Evolutionary conservation across 805 yeast genomes (phyloP).

Genomic region (Saturnispora hagleri): DNA sequence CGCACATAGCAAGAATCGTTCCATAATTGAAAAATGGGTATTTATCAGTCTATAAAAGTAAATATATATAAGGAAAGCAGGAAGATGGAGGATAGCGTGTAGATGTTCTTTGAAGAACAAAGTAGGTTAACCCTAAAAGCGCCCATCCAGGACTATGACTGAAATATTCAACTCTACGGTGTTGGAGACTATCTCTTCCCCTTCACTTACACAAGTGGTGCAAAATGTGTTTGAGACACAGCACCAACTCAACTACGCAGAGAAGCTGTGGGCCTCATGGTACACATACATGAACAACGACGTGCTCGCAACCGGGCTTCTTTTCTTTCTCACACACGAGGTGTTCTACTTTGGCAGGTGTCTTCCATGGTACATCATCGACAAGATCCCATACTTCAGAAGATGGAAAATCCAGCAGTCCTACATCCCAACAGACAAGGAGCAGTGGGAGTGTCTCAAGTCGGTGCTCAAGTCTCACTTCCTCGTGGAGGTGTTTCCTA

Average conservation of each 20-base stretch:
- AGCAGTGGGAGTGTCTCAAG: conserved; percentile 55
- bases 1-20: neutral
- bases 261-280: conserved; percentile 48
- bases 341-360: conserved; percentile 51
- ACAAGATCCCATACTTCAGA: conserved; percentile 41
- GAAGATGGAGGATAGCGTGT: neutral
- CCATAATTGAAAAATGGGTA: neutral
- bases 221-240: conserved; percentile 30
- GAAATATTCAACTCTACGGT: conserved; percentile 27
- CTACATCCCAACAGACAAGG: conserved; percentile 43
- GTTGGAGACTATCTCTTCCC: conserved; percentile 17
- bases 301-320: conserved; percentile 46
- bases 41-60: neutral
- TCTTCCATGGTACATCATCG: conserved; percentile 49
- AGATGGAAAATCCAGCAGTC: conserved; percentile 46
- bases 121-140: neutral
- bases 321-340: conserved; percentile 48
- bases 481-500: conserved; percentile 50
- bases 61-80: neutral
- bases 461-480: conserved; percentile 49
- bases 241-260: conserved; percentile 34
- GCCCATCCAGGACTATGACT: conserved; percentile 16
- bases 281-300: conserved; percentile 47
- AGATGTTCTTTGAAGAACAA: neutral
- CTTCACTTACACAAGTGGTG: conserved; percentile 28